Base-by-base conservation (phyloP, 176 grass and related monocot species). In the Ampelocalamus luodianensis region DNA sequence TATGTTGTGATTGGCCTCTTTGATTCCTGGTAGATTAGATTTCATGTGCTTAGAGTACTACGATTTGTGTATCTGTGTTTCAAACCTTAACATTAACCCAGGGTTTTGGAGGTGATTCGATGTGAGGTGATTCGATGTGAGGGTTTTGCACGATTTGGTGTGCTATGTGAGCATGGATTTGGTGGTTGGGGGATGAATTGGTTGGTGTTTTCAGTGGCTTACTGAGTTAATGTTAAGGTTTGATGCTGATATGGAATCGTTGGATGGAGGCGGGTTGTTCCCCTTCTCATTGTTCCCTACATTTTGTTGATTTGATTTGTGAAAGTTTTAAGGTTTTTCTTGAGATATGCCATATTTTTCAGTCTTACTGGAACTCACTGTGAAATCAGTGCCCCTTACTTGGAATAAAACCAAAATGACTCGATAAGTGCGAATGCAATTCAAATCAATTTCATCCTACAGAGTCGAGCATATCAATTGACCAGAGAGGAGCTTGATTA, bases 21-120 rank as follows among this genome's bases (percentile, higher is more conserved):
- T 34, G 32, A 34, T 34, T 34, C 32, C 32, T 3, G 2, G 32
- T 34, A 34, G 2, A 34, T 34, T 34, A 34, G 32, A 34, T 34
- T 34, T 34, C 2, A 34, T 1, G 32, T 34, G 32, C 32, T 34
- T 34, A 34, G 32, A 34, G 3, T 34, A 34, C 32, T 34, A 34
- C 32, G 1, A 34, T 34, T 34, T 34, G 32, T 34, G 3, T 34
- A 34, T 34, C 32, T 34, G 2, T 34, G 32, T 34, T 34, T 34
- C 3, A 2, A 34, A 34, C 32, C 32, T 34, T 34, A 34, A 34
- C 32, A 34, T 34, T 34, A 34, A 34, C 32, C 32, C 32, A 85
- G 88, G 59, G 88, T 89, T 89, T 44, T 76, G 83, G 23, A 26
- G 56, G 15, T 10, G 22, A 23, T 65, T 72, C 29, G 58, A 16